Base-by-base conservation (phyloP, 2,329 filamentous ascomycete species). In the Ophiostoma himal-ulmi region DNA sequence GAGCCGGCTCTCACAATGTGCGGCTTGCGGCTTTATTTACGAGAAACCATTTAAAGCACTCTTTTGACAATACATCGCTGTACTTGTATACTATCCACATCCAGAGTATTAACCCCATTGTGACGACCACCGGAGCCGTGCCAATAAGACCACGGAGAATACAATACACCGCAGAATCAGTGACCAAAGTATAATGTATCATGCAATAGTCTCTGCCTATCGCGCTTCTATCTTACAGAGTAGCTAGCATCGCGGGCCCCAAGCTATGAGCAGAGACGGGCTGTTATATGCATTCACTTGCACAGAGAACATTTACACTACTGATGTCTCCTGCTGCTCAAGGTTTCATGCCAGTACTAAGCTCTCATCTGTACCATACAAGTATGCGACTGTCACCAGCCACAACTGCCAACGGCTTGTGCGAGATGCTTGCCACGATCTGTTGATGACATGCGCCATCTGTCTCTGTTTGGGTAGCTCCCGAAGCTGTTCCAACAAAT, bases 141-240 rank as follows among this genome's bases (percentile, higher is more conserved):
- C 57, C 57, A 62, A 62, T 62, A 34, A 34, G 57, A 62, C 10
- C 26, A 62, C 57, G 26, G 26, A 62, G 57, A 62, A 62, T 30
- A 34, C 57, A 62, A 62, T 34, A 36, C 13, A 13, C 22, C 22
- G 52, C 7, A 30, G 57, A 8, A 34, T 30, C 26, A 26, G 36
- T 5, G 26, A 5, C 57, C 57, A 30, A 36, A 34, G 26, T 62
- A 17, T 4, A 60, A 60, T 60, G 26, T 57, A 57, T 57, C n/a
- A 57, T 57, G 22, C 52, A 57, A 57, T 13, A 54, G 41, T 44
- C 14, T 44, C 41, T 5, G 5, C 13, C 13, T 48, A 3, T 20
- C 17, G 44, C 20, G 44, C 7, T 7, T 30, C 30, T 44, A 41
- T 41, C 11, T 26, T 57, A 3, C n/a, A 11, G 7, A 48, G n/a